Conservation (phyloP, 1,284 basidiomycete species). For the Melampsora americana region DNA sequence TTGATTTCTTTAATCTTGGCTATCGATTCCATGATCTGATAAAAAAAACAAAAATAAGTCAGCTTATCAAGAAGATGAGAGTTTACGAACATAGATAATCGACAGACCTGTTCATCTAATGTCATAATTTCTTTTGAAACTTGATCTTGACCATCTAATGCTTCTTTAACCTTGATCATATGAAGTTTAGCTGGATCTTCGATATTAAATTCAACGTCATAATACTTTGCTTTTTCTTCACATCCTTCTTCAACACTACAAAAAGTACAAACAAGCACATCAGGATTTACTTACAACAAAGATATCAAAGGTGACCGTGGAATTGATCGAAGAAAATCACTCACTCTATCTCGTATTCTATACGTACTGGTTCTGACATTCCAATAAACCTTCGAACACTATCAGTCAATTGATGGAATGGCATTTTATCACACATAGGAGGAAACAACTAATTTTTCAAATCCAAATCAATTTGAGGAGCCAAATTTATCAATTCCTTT, state of each 20-base stretch:
- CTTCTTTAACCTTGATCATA: slow-evolving; percentile 22
- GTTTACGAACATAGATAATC: too few relatives aligned
- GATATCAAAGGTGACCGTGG: too few relatives aligned
- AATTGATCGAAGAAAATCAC: not conserved
- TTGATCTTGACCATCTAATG: slow-evolving; percentile 17
- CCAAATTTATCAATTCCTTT: not conserved
- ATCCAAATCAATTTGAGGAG: not conserved
- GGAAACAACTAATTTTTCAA: slow-evolving; percentile 38
- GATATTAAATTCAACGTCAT: slow-evolving; percentile 35
- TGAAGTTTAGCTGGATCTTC: slow-evolving; percentile 42
- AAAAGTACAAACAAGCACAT: not conserved
- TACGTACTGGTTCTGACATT: slow-evolving; percentile 23
- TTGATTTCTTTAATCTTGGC: slow-evolving; percentile 32
- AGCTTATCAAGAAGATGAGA: not conserved
- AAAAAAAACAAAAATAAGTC: not conserved
- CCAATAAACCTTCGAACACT: slow-evolving; percentile 19
- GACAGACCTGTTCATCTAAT: slow-evolving; percentile 37
- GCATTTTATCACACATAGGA: slow-evolving; percentile 12
- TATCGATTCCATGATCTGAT: slow-evolving; percentile 35
- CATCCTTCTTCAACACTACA: slow-evolving; percentile 32
- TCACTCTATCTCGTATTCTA: slow-evolving; percentile 27
- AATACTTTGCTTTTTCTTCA: slow-evolving; percentile 29
- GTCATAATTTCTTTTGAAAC: slow-evolving; percentile 30
- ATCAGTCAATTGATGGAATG: slow-evolving; percentile 32
- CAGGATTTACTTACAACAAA: too few relatives aligned